These are phyloP conservation scores for Globisporangium barbulae DNA, from an alignment of 352 stramenopile genomes.

Conservation along the genomic window DNA sequence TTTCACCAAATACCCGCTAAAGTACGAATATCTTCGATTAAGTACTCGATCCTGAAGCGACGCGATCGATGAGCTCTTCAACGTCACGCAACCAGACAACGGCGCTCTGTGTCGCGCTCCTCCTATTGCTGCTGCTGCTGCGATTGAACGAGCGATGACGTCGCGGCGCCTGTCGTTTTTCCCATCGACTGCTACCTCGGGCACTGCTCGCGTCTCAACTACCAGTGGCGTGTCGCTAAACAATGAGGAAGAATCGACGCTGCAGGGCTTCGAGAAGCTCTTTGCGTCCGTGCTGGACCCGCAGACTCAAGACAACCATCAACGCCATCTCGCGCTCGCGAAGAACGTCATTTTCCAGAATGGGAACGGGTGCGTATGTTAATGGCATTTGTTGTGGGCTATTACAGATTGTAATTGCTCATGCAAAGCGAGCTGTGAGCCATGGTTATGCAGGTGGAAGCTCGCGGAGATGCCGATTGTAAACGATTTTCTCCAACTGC, in stretches of 20 bases:
- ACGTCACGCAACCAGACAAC: background rate
- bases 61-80: background rate
- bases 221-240: background rate
- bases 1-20: too few relatives aligned
- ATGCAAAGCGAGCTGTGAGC: too few relatives aligned
- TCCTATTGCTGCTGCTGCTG: background rate
- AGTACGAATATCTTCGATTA: too few relatives aligned
- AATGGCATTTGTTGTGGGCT: background rate
- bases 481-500: constrained; percentile 47
- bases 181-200: background rate
- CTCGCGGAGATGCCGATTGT: constrained; percentile 61
- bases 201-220: background rate
- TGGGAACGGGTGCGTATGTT: constrained; percentile 40
- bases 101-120: background rate
- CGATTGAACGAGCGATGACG: background rate
- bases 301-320: constrained; percentile 63
- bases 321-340: constrained; percentile 65
- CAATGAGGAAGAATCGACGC: constrained; percentile 18
- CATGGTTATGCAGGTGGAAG: constrained; percentile 46
- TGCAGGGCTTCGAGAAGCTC: constrained; percentile 61
- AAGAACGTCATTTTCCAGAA: constrained; percentile 80
- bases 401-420: background rate
- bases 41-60: constrained; percentile 19
- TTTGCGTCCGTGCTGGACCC: constrained; percentile 54
- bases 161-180: constrained; percentile 4